Base-by-base conservation (phyloP, 768 basidiomycete genomes). In the Mycena olivaceomarginata region DNA sequence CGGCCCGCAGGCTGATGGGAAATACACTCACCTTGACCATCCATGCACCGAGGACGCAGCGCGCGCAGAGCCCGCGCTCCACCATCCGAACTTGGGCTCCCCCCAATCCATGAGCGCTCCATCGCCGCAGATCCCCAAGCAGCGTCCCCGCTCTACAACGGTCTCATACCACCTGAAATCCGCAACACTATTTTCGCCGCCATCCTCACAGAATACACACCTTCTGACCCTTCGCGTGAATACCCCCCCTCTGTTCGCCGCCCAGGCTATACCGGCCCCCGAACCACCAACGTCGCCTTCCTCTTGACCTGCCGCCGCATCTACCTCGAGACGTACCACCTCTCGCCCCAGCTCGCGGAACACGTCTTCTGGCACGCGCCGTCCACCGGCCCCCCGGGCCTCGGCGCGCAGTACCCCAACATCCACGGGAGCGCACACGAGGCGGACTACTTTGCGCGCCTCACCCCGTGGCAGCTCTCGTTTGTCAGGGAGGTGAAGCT, bases 251-350 rank as follows among this genome's bases (percentile, higher is more conserved):
- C 41, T 1, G n/a, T 53, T 5, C 60, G n/a, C 25, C 57, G 73
- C 22, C 73, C 67, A n/a, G 67, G 43, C 10, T 16, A 46, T 16
- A 53, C 60, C 59, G 67, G 66, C 31, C 46, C 67, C n/a, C 66
- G 48, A 16, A 53, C 37, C n/a, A 48, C 68, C 37, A 67, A 62
- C 20, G 37, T 74, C 57, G 43, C 66, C 31, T 41, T 68, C 60
- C 66, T 68, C 45, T 37, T 18, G 3, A 68, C 73, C 6, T 68
- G 73, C 46, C 67, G 66, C 1, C 73, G 67, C 48, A 60, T 74
- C 65, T 74, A 74, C 66, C 72, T 74, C 66, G 72, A 74, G 72
- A 67, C 72, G 7, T 74, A 74, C 46, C 72, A 74, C 57, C 72
- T 74, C n/a, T 66, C 72, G 18, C n/a, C 72, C 8, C 40, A 31